Evolutionary conservation across 257 asterid species (phyloP).

Genomic region (Cordia subcordata): DNA sequence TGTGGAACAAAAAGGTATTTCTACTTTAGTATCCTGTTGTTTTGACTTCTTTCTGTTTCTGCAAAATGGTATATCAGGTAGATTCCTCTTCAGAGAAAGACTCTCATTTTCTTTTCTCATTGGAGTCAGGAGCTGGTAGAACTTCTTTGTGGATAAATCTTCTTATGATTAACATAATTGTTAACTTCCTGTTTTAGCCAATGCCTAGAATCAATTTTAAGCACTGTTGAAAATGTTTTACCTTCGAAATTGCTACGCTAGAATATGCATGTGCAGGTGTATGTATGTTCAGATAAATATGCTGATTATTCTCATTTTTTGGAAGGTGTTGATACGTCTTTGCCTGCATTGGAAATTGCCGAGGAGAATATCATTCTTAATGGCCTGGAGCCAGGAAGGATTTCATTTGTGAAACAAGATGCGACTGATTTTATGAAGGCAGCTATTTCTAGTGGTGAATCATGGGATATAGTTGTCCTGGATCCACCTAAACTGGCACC

Average conservation of each 20-base stretch:
- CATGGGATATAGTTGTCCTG: slow-evolving; percentile 81
- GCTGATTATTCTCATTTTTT: slow-evolving; percentile 20
- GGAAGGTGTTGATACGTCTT: slow-evolving; percentile 85
- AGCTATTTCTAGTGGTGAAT: slow-evolving; percentile 60
- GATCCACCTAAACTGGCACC: slow-evolving; percentile 98
- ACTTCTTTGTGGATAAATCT: too few relatives aligned
- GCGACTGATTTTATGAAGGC: slow-evolving; percentile 75
- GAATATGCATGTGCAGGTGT: neutral
- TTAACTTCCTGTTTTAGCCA: neutral
- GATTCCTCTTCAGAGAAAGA: too few relatives aligned
- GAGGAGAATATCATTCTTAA: slow-evolving; percentile 60
- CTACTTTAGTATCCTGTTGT: too few relatives aligned
- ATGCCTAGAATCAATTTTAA: neutral
- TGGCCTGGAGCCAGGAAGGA: slow-evolving; percentile 43
- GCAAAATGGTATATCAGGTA: too few relatives aligned
- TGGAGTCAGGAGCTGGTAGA: too few relatives aligned
- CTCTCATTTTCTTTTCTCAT: too few relatives aligned
- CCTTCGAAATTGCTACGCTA: too few relatives aligned
- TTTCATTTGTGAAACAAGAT: slow-evolving; percentile 69
- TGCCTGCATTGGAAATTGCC: slow-evolving; percentile 79
- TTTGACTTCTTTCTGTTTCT: too few relatives aligned
- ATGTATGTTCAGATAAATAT: slow-evolving; percentile 3
- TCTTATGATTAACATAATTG: neutral
- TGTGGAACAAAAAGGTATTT: too few relatives aligned
- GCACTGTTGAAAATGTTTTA: neutral